phyloP scores from a whole-genome alignment of 176 grass and related monocot genomes.

The Oryza glumipatula region DNA sequence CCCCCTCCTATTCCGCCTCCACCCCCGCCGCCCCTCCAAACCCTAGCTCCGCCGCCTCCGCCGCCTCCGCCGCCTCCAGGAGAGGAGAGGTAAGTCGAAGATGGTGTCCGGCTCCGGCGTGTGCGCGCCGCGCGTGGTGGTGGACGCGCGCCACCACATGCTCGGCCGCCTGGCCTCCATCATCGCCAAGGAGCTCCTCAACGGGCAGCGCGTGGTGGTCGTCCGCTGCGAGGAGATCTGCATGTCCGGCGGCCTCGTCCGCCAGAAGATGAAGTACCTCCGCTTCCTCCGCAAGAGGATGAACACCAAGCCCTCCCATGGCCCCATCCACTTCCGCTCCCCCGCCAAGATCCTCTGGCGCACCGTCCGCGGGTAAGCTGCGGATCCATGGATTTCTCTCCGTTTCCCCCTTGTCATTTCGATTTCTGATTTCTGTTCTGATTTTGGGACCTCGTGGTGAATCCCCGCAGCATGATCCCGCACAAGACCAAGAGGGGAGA shows the following conservation, averaged over 20 bases:
- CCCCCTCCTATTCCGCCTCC: conserved; percentile 17
- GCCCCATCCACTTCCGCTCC: conserved; percentile 89
- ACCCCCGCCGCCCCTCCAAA: conserved; percentile 38
- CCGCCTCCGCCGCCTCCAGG: conserved; percentile 23
- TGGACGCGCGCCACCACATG: conserved; percentile 92
- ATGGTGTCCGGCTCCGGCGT: conserved; percentile 91
- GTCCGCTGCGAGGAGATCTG: conserved; percentile 95
- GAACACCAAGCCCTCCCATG: conserved; percentile 97
- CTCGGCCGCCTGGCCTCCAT: conserved; percentile 79
- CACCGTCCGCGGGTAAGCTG: conserved; percentile 69
- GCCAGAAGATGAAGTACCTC: conserved; percentile 97
- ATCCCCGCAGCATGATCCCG: conserved; percentile 76
- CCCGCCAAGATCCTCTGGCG: conserved; percentile 92
- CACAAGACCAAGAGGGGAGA: conserved; percentile 96
- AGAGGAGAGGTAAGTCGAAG: conserved; percentile 38
- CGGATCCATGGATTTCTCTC: background rate
- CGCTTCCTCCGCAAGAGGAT: conserved; percentile 93
- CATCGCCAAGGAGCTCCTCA: conserved; percentile 88
- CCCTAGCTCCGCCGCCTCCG: conserved; percentile 48
- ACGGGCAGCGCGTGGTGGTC: conserved; percentile 84
- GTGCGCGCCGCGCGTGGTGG: conserved; percentile 66
- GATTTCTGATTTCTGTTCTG: background rate
- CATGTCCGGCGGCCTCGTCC: conserved; percentile 84
- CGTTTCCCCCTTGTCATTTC: background rate
- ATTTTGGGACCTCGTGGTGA: background rate